Evolutionary conservation across 306 rosid species (phyloP), one percentile per base, ranked within the genome.

Genomic region (Trifolium fragiferum): DNA sequence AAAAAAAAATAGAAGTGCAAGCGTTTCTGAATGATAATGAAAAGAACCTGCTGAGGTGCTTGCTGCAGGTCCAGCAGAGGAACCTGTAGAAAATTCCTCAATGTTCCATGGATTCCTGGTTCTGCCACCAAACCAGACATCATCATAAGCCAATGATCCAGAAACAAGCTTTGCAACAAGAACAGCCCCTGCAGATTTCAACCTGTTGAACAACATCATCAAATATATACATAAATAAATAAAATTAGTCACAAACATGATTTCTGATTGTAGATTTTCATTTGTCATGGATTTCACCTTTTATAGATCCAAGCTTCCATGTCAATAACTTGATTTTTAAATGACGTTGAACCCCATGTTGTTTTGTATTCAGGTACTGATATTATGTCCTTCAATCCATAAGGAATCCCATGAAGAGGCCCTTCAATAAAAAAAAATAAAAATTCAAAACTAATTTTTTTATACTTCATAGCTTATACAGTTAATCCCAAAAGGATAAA

Each of bases 41-140:
- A 54, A 35, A 20, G 44, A 70, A 90, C 95, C 87, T 14, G 96
- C 90, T 43, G 90, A 90, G 60, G 91, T 89, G 83, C 90, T 86
- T 4, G 93, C 90, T 51, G 91, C 90, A n/a, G 87, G 97, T 41
- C 95, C 95, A 32, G 92, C 89, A 74, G 98, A 90, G 74, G 95
- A 93, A 25, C 98, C 88, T 0, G 90, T 89, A 37, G 92, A 72
- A 80, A 89, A 90, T 66, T 93, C 93, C 80, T 84, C 83, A 32
- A 93, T 86, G 76, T 89, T 93, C 98, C 97, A 89, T 10, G 89
- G 90, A 53, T 89, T 90, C 78, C 93, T 90, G 4, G 97, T 89
- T 83, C 95, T 81, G 12, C 97, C 93, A 9, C 95, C 95, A 63
- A 89, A 93, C 98, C 93, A 89, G 64, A 93, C 84, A 77, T 90